Base-by-base conservation (phyloP, 2,329 filamentous ascomycete genomes). In the Fusarium incarnatum region DNA sequence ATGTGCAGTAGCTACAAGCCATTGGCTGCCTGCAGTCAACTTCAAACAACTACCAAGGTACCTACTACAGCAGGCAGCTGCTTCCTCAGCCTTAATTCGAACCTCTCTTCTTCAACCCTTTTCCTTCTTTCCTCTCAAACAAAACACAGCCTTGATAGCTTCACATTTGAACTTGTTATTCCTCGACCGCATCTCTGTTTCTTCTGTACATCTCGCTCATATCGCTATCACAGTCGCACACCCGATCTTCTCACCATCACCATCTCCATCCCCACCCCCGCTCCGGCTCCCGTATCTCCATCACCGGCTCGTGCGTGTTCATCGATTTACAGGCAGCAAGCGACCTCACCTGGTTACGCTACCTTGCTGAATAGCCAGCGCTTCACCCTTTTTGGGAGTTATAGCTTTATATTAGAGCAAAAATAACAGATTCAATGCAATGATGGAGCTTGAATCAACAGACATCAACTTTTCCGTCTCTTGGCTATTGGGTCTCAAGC, bases 391-490 rank as follows among this genome's bases (percentile, higher is more conserved):
- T 56, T 69, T 67, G 55, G 64, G 64, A 32, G 45, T 59, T 69
- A 55, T 67, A 63, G 66, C 59, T 60, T 67, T 58, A 63, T 64
- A 53, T 66, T 63, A 67, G 56, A 75, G 64, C 65, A 74, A 66
- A 66, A 62, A 52, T 61, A 60, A 20, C 57, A 64, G 25, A 30
- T 50, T 16, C 61, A 63, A 70, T 70, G 68, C 67, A 61, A 71
- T 70, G 59, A 76, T 74, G 73, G 70, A 75, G 58, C 74, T 74
- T 58, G 63, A 73, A 61, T 75, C 69, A 42, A 67, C 67, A 41
- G 70, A 75, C 54, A 68, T 74, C 62, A 74, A 63, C 67, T 77
- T 77, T 68, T 75, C 67, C 34, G 73, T 77, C 59, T 75, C 73
- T 67, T 77, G 75, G 75, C 64, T 77, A 34, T 64, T 76, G 44